Evolutionary conservation across 2,329 filamentous ascomycete species (phyloP), one percentile per base, ranked within the genome.

Genomic region (Xylaria sp.): DNA sequence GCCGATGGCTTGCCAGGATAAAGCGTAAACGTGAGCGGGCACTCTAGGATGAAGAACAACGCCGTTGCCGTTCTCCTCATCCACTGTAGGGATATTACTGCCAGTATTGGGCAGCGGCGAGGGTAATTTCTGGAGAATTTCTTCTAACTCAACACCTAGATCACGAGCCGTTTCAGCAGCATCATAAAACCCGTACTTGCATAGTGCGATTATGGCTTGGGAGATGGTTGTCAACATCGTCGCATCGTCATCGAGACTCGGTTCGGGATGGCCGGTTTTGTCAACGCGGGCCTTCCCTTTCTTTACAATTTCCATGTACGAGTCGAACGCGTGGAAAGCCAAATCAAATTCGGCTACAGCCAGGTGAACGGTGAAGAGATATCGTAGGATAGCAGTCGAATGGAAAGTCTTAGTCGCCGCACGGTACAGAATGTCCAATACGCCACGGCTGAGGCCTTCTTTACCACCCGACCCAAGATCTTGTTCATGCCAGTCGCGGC

Each of bases 361-460:
- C 19, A 95, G 85, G 78, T 99, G 96, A 1, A 97, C 91, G 11
- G 89, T 91, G 77, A 98, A 98, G 0, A 99, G 85, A 75, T 94
- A 89, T 66, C 95, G 88, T 34, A 99, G 83, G 69, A 98, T 92
- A 9, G 93, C 84, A 1, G 95, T 97, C 1, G 96, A 99, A 80
- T 99, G 96, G 76, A 96, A 99, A 0, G 94, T 97, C 79, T 96
- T 97, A 9, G 92, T 93, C 7, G 95, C 93, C 24, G 94, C 93
- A 47, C 92, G 91, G 79, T 98, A 99, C 6, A 99, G 85, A 32
- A 94, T 92, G 79, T 96, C 94, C 48, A 99, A 86, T 36, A 97
- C 89, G 59, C 90, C 90, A 62, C 91, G 89, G 70, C 92, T 92
- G 19, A 95, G 83, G 24, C 86, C 88, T 75, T 91, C 89, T 74